Percentiles rank a stretch among this genome's conserved stretches.
phyloP scores from a whole-genome alignment of 352 stramenopile genomes.

The Pythium rishiriense region DNA sequence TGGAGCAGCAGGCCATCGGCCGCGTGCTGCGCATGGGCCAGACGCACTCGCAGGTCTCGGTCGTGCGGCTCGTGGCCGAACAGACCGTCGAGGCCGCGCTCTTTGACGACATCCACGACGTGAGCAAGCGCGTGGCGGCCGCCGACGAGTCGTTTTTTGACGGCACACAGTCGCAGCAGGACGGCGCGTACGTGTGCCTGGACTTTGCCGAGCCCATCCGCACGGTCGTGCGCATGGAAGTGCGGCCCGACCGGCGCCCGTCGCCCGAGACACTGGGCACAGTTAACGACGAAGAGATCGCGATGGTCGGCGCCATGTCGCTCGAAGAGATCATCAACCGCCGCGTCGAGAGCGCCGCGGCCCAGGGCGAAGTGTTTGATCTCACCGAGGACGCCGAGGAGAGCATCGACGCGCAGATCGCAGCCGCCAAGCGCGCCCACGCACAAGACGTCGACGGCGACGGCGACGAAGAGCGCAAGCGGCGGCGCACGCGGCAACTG shows the following conservation, averaged over 20 bases:
- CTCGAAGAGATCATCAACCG: constrained; percentile 72
- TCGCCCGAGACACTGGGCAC: constrained; percentile 18
- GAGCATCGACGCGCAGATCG: constrained; percentile 20
- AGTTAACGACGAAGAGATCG: constrained; percentile 54
- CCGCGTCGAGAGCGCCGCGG: constrained; percentile 49
- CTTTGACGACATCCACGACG: constrained; percentile 74
- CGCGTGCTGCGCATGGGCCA: constrained; percentile 87
- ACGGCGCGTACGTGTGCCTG: constrained; percentile 56
- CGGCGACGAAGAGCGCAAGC: constrained; percentile 13
- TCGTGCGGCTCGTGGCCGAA: constrained; percentile 76
- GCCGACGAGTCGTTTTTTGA: constrained; percentile 75
- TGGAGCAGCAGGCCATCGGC: constrained; percentile 84
- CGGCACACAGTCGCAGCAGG: constrained; percentile 39
- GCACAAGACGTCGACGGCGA: neutral
- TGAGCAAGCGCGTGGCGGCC: constrained; percentile 38
- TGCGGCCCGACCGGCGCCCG: constrained; percentile 29
- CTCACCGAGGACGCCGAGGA: constrained; percentile 60
- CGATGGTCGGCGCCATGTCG: constrained; percentile 71
- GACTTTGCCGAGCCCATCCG: constrained; percentile 57
- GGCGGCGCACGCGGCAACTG: constrained; percentile 11
- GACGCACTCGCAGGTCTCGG: constrained; percentile 60
- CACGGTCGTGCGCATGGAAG: constrained; percentile 61
- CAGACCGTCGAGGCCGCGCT: constrained; percentile 72
- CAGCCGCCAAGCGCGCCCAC: constrained; percentile 19
- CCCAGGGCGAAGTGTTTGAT: constrained; percentile 64